Base-by-base conservation (phyloP, 2,329 filamentous ascomycete species). In the Ascosphaera aggregata region DNA sequence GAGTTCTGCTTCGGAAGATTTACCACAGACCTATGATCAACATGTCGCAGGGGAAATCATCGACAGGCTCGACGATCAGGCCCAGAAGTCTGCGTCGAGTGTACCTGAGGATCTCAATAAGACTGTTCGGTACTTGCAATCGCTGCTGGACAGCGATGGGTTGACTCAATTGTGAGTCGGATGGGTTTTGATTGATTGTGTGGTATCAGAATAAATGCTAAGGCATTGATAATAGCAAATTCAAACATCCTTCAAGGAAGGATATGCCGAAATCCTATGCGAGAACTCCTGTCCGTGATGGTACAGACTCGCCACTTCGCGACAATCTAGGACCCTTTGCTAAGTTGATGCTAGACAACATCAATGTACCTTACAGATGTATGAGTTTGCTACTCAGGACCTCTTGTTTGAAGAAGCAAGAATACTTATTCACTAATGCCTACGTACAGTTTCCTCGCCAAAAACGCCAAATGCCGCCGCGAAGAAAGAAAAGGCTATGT, bases 101-200 rank as follows among this genome's bases (percentile, higher is more conserved):
- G 53, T 57, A 36, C 75, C 78, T 16, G 69, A 70, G 51, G 69
- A 72, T 45, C 61, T 85, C 36, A 75, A 80, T 47, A 72, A 76
- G 47, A 76, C 74, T 9, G 64, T 85, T 36, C 68, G 77, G 47
- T 75, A 86, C 53, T 64, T 94, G 20, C 70, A 80, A 41, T 72
- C 75, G 44, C 67, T 92, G 32, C 57, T 94, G 41, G 73, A 74
- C 50, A 68, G 73, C 1, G 69, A 75, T n/a, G 73, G 75, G 43
- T 62, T 59, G 45, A 59, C 58, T 4, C 54, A 61, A 48, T 60
- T 59, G 59, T 62, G 49, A 50, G 55, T 38, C 36, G 19, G n/a
- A n/a, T n/a, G 34, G 36, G 37, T 13, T 15, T 22, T 31, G 31
- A 20, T 41, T 17, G 43, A 43, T 18, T 13, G n/a, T 13, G 38